A percentile compares a stretch with the other conserved stretches of the same genome.
phyloP scores from a whole-genome alignment of 2,329 filamentous ascomycete species.

The Whalleya microplaca region DNA sequence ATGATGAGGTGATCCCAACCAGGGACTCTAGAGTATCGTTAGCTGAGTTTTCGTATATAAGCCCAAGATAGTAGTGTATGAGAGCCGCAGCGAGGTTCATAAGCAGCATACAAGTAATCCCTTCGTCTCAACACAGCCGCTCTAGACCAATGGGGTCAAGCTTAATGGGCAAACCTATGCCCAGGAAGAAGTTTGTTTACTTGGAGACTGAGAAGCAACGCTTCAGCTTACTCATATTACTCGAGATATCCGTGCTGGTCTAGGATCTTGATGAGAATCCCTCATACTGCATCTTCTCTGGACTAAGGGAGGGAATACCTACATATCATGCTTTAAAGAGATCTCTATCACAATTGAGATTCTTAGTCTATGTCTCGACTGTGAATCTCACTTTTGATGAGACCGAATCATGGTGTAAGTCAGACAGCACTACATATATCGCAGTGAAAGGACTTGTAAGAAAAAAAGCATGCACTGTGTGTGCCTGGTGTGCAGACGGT shows the following conservation, averaged over 20 bases:
- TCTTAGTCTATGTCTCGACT: neutral
- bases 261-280: neutral
- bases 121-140: neutral
- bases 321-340: neutral
- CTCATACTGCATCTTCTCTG: neutral
- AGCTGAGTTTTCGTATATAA: conserved; percentile 1
- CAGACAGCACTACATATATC: neutral
- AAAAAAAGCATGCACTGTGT: neutral
- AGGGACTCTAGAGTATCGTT: conserved; percentile 5
- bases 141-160: neutral
- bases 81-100: too few relatives aligned
- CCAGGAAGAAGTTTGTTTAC: too few relatives aligned
- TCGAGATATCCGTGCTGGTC: neutral
- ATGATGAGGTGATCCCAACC: neutral
- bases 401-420: neutral
- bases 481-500: neutral
- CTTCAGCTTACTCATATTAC: neutral
- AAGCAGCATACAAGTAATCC: neutral
- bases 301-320: neutral
- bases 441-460: neutral
- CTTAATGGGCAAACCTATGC: neutral
- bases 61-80: neutral
- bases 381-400: neutral
- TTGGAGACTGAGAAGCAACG: too few relatives aligned
- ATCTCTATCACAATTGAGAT: too few relatives aligned